These are phyloP conservation scores for Tilletiopsis washingtonensis DNA, from an alignment of 1,284 basidiomycete genomes.

Conservation along the genomic window DNA sequence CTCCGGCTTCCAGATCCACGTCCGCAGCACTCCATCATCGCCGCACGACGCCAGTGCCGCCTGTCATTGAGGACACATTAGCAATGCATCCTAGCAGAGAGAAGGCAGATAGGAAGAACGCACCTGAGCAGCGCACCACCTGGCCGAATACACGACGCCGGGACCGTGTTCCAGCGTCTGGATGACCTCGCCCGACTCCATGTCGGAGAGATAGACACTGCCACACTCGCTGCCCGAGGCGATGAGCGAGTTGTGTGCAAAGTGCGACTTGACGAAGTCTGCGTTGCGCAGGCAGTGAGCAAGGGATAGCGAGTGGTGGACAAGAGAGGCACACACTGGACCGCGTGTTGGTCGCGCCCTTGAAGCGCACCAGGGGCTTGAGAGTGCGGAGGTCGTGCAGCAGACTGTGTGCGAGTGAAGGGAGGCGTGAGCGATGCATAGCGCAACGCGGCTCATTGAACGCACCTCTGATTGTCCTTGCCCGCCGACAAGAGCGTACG, in stretches of 20 bases:
- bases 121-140: slow-evolving; percentile 43
- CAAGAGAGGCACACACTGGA: too few species aligned
- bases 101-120: too few species aligned
- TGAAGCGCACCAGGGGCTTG: slow-evolving; percentile 50
- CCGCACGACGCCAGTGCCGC: slow-evolving; percentile 45
- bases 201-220: slow-evolving; percentile 45
- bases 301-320: too few species aligned
- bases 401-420: background rate
- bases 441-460: too few species aligned
- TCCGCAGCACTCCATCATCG: slow-evolving; percentile 47
- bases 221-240: slow-evolving; percentile 51
- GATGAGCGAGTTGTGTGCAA: slow-evolving; percentile 49
- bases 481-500: slow-evolving; percentile 50
- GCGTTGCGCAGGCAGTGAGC: too few species aligned
- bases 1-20: slow-evolving; percentile 46
- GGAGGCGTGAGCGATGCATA: too few species aligned
- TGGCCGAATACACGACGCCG: slow-evolving; percentile 46
- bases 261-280: slow-evolving; percentile 51
- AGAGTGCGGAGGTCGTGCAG: slow-evolving; percentile 30
- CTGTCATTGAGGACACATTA: too few species aligned
- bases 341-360: slow-evolving; percentile 52
- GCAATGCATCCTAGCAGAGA: too few species aligned
- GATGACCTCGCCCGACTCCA: slow-evolving; percentile 39
- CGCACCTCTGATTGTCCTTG: slow-evolving; percentile 49
- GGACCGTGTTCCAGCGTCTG: slow-evolving; percentile 42